phyloP scores from a whole-genome alignment of 805 yeast genomes.

The Candida awuae region DNA sequence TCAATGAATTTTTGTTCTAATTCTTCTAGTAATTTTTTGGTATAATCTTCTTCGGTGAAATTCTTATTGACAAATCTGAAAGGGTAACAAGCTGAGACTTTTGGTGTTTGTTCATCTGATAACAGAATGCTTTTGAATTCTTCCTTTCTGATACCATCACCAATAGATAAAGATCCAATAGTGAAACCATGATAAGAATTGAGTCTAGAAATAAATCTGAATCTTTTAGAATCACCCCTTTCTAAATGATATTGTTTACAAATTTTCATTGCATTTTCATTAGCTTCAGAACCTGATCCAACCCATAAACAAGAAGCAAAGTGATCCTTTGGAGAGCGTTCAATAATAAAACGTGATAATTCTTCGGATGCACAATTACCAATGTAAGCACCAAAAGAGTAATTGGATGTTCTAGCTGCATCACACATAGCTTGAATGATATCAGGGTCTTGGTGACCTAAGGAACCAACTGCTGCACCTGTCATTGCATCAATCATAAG shows the following conservation, averaged over 20 bases:
- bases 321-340: slow-evolving; percentile 32
- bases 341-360: slow-evolving; percentile 37
- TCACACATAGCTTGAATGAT: slow-evolving; percentile 33
- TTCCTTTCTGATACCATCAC: slow-evolving; percentile 31
- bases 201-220: slow-evolving; percentile 36
- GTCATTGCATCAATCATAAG: slow-evolving; percentile 37
- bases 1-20: slow-evolving; percentile 34
- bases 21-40: slow-evolving; percentile 29
- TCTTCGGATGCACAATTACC: slow-evolving; percentile 38
- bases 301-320: slow-evolving; percentile 39
- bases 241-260: slow-evolving; percentile 44
- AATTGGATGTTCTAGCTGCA: slow-evolving; percentile 31
- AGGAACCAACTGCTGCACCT: slow-evolving; percentile 48
- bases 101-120: slow-evolving; percentile 21
- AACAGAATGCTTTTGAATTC: slow-evolving; percentile 25
- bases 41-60: slow-evolving; percentile 30
- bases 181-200: slow-evolving; percentile 45
- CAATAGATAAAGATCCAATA: slow-evolving; percentile 37
- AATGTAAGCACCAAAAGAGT: slow-evolving; percentile 28
- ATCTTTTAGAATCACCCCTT: slow-evolving; percentile 34
- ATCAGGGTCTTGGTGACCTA: slow-evolving; percentile 38
- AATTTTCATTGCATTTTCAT: slow-evolving; percentile 71
- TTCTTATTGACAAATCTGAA: slow-evolving; percentile 15
- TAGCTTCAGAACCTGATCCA: slow-evolving; percentile 74
- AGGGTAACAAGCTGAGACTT: slow-evolving; percentile 23